Percentiles rank a stretch among this genome's conserved stretches.
Evolutionary conservation across 768 basidiomycete genomes (phyloP).

Genomic region (Russula griseocarnosa): DNA sequence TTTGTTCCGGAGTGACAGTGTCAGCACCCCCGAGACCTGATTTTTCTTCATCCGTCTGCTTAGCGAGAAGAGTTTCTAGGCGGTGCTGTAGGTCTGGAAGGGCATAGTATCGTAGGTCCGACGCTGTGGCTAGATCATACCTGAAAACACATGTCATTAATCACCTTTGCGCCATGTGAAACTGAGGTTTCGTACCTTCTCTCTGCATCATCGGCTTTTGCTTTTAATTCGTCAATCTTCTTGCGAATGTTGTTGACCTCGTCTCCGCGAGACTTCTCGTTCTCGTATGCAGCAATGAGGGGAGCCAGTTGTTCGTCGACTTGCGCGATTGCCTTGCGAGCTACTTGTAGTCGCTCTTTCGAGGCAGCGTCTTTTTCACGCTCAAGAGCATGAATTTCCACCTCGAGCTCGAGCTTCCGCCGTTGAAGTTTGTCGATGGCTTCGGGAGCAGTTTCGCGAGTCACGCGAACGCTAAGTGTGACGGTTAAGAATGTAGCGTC

Average conservation of each 20-base stretch:
- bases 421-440: constrained; percentile 89
- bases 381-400: constrained; percentile 92
- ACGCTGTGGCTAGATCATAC: constrained; percentile 65
- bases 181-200: constrained; percentile 47
- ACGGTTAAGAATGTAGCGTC: constrained; percentile 16
- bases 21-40: constrained; percentile 54
- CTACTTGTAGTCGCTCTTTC: constrained; percentile 71
- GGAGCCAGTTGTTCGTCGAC: constrained; percentile 83
- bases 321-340: constrained; percentile 74
- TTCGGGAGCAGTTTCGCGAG: constrained; percentile 92
- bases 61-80: constrained; percentile 66
- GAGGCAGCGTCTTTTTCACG: constrained; percentile 88
- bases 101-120: constrained; percentile 88
- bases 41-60: constrained; percentile 68
- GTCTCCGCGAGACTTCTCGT: constrained; percentile 76
- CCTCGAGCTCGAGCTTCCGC: constrained; percentile 82
- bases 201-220: constrained; percentile 92
- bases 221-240: constrained; percentile 85
- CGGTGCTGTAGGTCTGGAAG: constrained; percentile 80
- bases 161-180: neutral
- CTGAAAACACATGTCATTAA: constrained; percentile 22
- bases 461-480: constrained; percentile 70
- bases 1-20: constrained; percentile 80
- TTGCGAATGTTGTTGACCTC: constrained; percentile 71
- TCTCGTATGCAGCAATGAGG: constrained; percentile 80